Evolutionary conservation across 805 yeast species (phyloP), one percentile per base, ranked within the genome.

Genomic region (Wickerhamomyces queroliae): DNA sequence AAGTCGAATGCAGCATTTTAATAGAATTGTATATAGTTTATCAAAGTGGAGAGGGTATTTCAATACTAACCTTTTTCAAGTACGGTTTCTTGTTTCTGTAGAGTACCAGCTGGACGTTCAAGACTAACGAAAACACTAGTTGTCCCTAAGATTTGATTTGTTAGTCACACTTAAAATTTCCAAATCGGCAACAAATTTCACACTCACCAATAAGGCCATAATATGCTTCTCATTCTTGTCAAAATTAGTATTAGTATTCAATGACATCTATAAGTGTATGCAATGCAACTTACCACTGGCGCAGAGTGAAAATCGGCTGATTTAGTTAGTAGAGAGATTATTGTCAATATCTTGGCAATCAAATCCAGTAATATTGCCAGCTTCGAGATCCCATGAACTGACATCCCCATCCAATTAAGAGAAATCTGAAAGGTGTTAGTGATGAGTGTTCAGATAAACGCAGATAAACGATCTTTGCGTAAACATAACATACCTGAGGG

Each of bases 401-500:
- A 57, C 28, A 42, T 35, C 12, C 61, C 63, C 53, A 63, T 49
- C 64, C 66, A 67, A 45, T 67, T 69, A 39, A 69, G 44, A 9
- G 60, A 48, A 2, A 68, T 35, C 31, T 28, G 10, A 28, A 7
- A 5, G 4, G 10, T n/a, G 11, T 36, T 17, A 28, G 31, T 28
- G 10, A 16, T 15, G 10, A 25, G 10, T n/a, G n/a, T n/a, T n/a
- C n/a, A n/a, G n/a, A n/a, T n/a, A n/a, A n/a, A n/a, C n/a, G n/a
- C n/a, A n/a, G n/a, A n/a, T n/a, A n/a, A n/a, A n/a, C n/a, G n/a
- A n/a, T n/a, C n/a, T n/a, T n/a, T n/a, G n/a, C n/a, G n/a, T n/a
- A n/a, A n/a, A n/a, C n/a, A n/a, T n/a, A n/a, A 32, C 36, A 6
- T n/a, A 30, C 48, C 38, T 72, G 78, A 0, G 80, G 78, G 4